Evolutionary conservation across 2,329 filamentous ascomycete genomes (phyloP), one percentile per base, ranked within the genome.

Genomic region (Atkinsonella hypoxylon): DNA sequence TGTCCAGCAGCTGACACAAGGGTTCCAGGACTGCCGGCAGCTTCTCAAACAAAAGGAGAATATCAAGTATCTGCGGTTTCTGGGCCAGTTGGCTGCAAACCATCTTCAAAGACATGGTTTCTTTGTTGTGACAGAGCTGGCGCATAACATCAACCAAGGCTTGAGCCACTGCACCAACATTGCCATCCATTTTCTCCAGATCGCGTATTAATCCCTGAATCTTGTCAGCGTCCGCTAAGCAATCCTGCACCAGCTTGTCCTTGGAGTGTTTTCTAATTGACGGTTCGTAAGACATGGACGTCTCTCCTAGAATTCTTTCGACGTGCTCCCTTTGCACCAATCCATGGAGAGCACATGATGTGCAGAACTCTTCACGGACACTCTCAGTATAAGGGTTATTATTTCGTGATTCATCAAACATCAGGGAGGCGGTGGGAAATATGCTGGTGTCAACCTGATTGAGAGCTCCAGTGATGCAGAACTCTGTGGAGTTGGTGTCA

Each of bases 161-260:
- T 53, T 84, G 82, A 47, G 85, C 86, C 17, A 94, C 87, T 2
- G 89, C 88, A 2, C 87, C 89, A 2, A 88, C 88, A 64, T 96
- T 96, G 1, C 91, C 91, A 60, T 95, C 88, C 77, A 93, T 89
- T 47, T 84, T 85, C 51, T 95, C 89, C 22, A 98, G 73, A 59
- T 95, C 89, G 39, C 82, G 79, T 40, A 96, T 80, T 32, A 95
- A 73, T 42, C 82, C 78, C 56, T 89, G 85, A 1, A 87, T 81
- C 55, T 83, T 81, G 54, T 89, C 85, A 0, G 83, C 79, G 57
- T 94, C 88, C 11, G 79, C 77, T 45, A 85, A 77, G 55, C 89
- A 95, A 61, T 93, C 83, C 46, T 81, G 76, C 0, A 95, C 78
- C 12, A 98, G 71, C 31, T 82, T 78, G 30, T 93, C 86, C 64